Evolutionary conservation across 345 rosid genomes (phyloP).

Genomic region (Ceriops zippeliana): DNA sequence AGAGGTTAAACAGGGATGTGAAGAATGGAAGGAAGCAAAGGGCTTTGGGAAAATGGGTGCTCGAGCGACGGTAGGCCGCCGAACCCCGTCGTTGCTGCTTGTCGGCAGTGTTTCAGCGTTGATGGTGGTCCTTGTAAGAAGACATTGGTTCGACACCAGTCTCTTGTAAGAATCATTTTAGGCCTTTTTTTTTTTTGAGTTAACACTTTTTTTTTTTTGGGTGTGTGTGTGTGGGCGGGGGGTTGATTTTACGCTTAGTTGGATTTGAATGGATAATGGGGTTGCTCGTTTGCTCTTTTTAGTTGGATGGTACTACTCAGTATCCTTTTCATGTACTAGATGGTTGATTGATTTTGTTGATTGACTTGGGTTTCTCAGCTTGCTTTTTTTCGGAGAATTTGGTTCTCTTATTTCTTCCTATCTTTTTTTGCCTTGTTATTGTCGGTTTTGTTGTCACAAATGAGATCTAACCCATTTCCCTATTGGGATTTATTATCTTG

Average conservation of each 20-base stretch:
- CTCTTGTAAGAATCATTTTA: slow-evolving; percentile 49
- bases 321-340: too few relatives aligned
- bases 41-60: slow-evolving; percentile 44
- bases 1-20: slow-evolving; percentile 19
- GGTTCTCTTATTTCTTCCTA: too few relatives aligned
- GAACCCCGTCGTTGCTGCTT: slow-evolving; percentile 41
- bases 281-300: background rate
- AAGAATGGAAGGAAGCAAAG: slow-evolving; percentile 62
- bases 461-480: too few relatives aligned
- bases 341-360: too few relatives aligned
- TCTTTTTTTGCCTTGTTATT: too few relatives aligned
- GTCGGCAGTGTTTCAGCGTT: slow-evolving; percentile 28
- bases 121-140: slow-evolving; percentile 42
- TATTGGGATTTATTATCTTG: too few relatives aligned
- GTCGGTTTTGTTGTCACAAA: too few relatives aligned
- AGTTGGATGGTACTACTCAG: too few relatives aligned
- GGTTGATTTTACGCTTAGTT: background rate
- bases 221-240: background rate
- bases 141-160: slow-evolving; percentile 65
- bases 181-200: background rate
- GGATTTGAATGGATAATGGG: background rate
- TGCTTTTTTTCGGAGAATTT: too few relatives aligned
- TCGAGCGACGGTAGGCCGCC: slow-evolving; percentile 67
- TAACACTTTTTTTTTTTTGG: background rate
- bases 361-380: too few relatives aligned